Evolutionary conservation across 1,139 yeast species (phyloP).

Genomic region (Meyerozyma carpophila): DNA sequence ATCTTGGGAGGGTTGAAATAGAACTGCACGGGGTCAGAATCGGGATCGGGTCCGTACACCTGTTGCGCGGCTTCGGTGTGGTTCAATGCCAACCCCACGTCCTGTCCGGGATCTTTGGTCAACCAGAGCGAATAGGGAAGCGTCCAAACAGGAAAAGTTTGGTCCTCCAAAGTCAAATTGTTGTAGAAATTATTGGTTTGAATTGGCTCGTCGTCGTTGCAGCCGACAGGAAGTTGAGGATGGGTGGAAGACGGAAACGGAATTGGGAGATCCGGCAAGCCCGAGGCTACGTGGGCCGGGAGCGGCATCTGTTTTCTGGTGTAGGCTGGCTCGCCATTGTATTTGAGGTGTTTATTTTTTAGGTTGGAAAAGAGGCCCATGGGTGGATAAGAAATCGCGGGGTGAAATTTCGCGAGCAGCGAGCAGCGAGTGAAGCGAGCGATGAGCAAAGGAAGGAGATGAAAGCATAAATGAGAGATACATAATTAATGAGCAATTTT

Average conservation of each 20-base stretch:
- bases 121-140: constrained; percentile 44
- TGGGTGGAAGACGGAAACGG: constrained; percentile 7
- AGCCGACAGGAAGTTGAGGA: constrained; percentile 8
- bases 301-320: neutral
- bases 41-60: constrained; percentile 42
- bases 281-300: neutral
- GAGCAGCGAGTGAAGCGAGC: no score
- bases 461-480: no score
- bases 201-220: constrained; percentile 18
- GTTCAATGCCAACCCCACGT: constrained; percentile 38
- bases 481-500: no score
- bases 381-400: no score
- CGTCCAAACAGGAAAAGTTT: constrained; percentile 44
- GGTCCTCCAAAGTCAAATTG: constrained; percentile 39
- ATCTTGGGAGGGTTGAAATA: constrained; percentile 45
- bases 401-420: no score
- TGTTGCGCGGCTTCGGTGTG: constrained; percentile 38
- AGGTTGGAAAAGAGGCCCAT: neutral
- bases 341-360: neutral
- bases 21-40: constrained; percentile 33
- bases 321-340: neutral
- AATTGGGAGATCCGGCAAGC: neutral
- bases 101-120: constrained; percentile 33
- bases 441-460: no score
- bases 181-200: constrained; percentile 44